Evolutionary conservation across 768 basidiomycete genomes (phyloP), one percentile per base, ranked within the genome.

Genomic region (Antrodiella citrinella): DNA sequence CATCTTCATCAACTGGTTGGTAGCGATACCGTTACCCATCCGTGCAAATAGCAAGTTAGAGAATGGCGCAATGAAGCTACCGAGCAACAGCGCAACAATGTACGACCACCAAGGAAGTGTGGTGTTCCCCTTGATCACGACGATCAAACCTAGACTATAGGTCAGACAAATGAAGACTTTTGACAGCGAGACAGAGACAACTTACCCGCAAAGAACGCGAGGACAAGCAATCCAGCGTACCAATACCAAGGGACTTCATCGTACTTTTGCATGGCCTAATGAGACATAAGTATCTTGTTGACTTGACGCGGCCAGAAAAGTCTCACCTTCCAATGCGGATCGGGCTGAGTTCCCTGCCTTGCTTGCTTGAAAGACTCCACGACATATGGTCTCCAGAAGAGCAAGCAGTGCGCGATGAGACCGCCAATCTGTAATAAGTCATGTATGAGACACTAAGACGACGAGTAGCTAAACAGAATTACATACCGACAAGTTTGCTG

Each of bases 1-100:
- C 80, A 83, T 82, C 64, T 80, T 80, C 75, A 81, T 79, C 50
- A 83, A 59, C 57, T 80, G 76, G 54, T 74, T 77, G 4, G 81
- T 82, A 2, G 73, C 74, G 42, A 84, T 67, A 15, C 79, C 80
- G 54, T 71, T 80, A 19, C 81, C 81, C 71, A 81, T 72, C n/a
- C 80, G 73, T 12, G 75, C 80, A 56, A 57, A 77, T 0, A 83
- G 67, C 4, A 80, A 55, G 0, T 74, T 79, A 1, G 78, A 80
- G 62, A 82, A 80, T 0, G 79, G 79, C 64, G 77, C 50, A 7
- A 66, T 48, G 46, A 64, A 57, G 3, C 49, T 68, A 30, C 80
- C 80, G 12, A 79, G 61, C 10, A 77, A 59, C 18, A 84, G 62
- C 0, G 82, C 78, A 45, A 79, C 60, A 26, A 84, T 72, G 59